Base-by-base conservation (phyloP, 2,329 filamentous ascomycete species). In the Thielaviopsis euricoi region DNA sequence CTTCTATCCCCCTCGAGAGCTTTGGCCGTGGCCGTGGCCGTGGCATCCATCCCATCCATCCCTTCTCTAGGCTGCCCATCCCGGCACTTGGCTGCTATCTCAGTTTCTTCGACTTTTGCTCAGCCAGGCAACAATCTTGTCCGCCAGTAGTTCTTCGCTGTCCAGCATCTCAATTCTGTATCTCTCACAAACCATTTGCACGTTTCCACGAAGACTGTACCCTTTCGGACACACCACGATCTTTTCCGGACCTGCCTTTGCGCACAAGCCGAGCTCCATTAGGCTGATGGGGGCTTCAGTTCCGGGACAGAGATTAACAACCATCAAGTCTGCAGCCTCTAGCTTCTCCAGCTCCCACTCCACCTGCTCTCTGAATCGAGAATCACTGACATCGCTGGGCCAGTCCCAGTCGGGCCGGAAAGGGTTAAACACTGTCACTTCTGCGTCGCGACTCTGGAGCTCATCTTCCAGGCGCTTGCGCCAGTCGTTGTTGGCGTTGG, bases 341-440 rank as follows among this genome's bases (percentile, higher is more conserved):
- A 80, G 75, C 66, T 73, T 78, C 17, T 75, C 70, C 1, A 85
- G 70, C 69, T 86, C 82, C 81, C 82, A 85, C 29, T 73, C 67
- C 0, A 80, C 73, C 65, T 86, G 82, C 46, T 74, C 67, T 9
- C 66, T 66, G 67, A 79, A 84, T 0, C 68, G 71, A 2, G 62
- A 61, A 59, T 74, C 74, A 0, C 68, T 66, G 19, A 74, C 68
- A 53, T 80, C 74, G 56, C 81, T 76, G 15, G 62, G 67, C 74
- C 77, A 80, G 63, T 82, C 74, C 82, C 81, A 85, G 64, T 78
- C 73, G 5, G 68, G 59, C 1, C 80, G 75, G 9, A 74, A 69
- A 0, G 82, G 82, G 62, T 85, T 79, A 66, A 76, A 71, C 61
- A 85, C 67, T 1, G 76, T 80, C 59, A 84, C 65, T 4, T 75